Evolutionary conservation across 208 protist species (phyloP).

Genomic region (Leishmania lainsoni): DNA sequence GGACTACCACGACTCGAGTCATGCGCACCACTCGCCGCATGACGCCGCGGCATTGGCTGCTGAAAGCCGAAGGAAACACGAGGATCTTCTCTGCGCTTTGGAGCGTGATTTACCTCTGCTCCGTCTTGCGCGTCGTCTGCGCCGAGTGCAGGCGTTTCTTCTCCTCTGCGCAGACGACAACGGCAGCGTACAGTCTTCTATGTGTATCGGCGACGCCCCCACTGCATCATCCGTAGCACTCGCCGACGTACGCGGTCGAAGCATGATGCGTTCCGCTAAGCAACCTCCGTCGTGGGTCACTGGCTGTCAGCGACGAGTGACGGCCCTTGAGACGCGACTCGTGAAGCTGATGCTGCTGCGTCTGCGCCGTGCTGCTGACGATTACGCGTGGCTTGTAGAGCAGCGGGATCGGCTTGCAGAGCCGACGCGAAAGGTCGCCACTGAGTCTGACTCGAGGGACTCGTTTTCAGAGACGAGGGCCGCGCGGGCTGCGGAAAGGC

Average conservation of each 20-base stretch:
- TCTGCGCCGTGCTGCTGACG: constrained; percentile 27
- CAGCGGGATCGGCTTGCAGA: not conserved
- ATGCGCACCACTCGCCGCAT: not conserved
- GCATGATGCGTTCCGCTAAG: not conserved
- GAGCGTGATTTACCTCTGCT: constrained; percentile 12
- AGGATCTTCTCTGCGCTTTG: not conserved
- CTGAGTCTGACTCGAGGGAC: not conserved
- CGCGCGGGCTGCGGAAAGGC: not conserved
- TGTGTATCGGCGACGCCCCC: not conserved
- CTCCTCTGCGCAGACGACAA: not conserved
- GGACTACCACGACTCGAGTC: not conserved
- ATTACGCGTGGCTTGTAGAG: constrained; percentile 9
- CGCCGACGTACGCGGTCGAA: not conserved
- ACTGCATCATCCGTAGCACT: not conserved
- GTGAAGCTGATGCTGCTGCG: constrained; percentile 22
- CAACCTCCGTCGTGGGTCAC: constrained; percentile 7
- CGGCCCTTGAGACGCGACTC: constrained; percentile 23
- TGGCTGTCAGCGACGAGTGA: constrained; percentile 14
- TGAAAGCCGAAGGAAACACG: not conserved
- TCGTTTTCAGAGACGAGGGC: not conserved
- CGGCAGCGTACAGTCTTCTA: not conserved
- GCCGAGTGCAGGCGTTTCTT: constrained; percentile 9
- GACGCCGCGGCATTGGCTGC: not conserved
- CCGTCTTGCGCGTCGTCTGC: constrained; percentile 18
- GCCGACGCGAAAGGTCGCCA: not conserved